phyloP scores from a whole-genome alignment of 441 rosid genomes.

The Erysimum pusillum region DNA sequence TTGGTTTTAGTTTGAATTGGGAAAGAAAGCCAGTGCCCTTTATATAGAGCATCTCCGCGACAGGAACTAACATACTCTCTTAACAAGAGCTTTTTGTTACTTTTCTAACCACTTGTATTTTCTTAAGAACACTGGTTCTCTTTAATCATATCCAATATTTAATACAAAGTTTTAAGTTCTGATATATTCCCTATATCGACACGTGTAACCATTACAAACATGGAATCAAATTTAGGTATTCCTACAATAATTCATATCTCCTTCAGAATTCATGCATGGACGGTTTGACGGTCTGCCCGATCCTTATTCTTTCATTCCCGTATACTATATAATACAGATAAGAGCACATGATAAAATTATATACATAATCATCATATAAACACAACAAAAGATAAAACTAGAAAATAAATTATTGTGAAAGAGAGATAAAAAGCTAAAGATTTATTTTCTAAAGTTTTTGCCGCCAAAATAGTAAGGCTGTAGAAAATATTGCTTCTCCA shows the following conservation, averaged over 20 bases:
- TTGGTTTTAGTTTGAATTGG: constrained; percentile 26
- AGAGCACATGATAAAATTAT: too few relatives aligned
- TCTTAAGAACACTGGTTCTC: constrained; percentile 13
- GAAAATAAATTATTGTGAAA: too few relatives aligned
- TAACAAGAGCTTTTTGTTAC: constrained; percentile 2
- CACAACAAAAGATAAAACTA: too few relatives aligned
- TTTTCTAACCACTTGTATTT: constrained; percentile 20
- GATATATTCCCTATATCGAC: constrained; percentile 7
- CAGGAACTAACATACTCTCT: constrained; percentile 22
- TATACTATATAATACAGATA: too few relatives aligned
- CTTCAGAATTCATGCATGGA: constrained; percentile 13
- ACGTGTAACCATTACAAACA: constrained; percentile 31
- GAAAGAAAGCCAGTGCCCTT: constrained; percentile 10
- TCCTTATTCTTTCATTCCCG: neutral
- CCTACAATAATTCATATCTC: neutral
- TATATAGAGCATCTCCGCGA: constrained; percentile 4
- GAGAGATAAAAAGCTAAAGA: too few relatives aligned
- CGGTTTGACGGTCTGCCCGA: constrained; percentile 27
- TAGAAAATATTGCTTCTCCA: too few relatives aligned
- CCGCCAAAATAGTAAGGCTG: too few relatives aligned
- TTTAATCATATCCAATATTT: neutral
- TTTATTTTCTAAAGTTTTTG: too few relatives aligned
- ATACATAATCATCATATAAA: too few relatives aligned
- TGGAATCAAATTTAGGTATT: neutral
- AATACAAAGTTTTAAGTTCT: constrained; percentile 14